Percentiles rank a stretch among this genome's conserved stretches.
Evolutionary conservation across 805 yeast genomes (phyloP).

Genomic region (Saccharomyces kudriavzevii): DNA sequence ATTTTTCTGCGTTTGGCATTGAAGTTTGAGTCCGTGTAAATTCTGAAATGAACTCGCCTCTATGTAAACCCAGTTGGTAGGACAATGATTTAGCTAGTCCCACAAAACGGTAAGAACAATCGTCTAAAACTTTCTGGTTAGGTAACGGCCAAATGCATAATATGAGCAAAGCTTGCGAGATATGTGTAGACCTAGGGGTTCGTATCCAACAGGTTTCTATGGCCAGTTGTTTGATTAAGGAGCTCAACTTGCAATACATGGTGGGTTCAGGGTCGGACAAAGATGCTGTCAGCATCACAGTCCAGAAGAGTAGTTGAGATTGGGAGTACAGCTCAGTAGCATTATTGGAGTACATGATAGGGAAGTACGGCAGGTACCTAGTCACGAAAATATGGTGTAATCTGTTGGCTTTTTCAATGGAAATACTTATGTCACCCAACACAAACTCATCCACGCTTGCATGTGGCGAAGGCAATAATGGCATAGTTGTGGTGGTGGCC

Average conservation of each 20-base stretch:
- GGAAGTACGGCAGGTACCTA: constrained; percentile 67
- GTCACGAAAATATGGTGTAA: constrained; percentile 62
- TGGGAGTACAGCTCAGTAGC: constrained; percentile 75
- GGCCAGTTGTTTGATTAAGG: constrained; percentile 75
- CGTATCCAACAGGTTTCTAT: constrained; percentile 89
- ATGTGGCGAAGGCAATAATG: constrained; percentile 26
- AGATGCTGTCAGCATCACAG: constrained; percentile 80
- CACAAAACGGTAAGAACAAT: constrained; percentile 80
- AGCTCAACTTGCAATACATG: constrained; percentile 63
- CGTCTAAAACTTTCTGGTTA: constrained; percentile 84
- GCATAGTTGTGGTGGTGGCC: constrained; percentile 25
- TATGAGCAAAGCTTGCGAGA: constrained; percentile 82
- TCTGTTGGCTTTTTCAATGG: constrained; percentile 59
- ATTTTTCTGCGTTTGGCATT: constrained; percentile 81
- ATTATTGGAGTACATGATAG: constrained; percentile 61
- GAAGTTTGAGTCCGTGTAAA: constrained; percentile 84
- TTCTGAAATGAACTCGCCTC: constrained; percentile 86
- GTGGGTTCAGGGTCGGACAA: constrained; percentile 82
- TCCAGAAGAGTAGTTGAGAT: constrained; percentile 83
- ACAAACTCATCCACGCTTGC: constrained; percentile 50
- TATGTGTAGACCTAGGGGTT: constrained; percentile 90
- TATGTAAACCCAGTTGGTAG: constrained; percentile 78
- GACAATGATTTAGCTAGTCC: constrained; percentile 81
- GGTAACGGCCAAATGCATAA: constrained; percentile 89
- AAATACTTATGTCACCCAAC: constrained; percentile 65